A percentile compares a stretch with the other conserved stretches of the same genome.
These are phyloP conservation scores for Platanus orientalis DNA, from an alignment of 164 flowering plant species.

Conservation along the genomic window DNA sequence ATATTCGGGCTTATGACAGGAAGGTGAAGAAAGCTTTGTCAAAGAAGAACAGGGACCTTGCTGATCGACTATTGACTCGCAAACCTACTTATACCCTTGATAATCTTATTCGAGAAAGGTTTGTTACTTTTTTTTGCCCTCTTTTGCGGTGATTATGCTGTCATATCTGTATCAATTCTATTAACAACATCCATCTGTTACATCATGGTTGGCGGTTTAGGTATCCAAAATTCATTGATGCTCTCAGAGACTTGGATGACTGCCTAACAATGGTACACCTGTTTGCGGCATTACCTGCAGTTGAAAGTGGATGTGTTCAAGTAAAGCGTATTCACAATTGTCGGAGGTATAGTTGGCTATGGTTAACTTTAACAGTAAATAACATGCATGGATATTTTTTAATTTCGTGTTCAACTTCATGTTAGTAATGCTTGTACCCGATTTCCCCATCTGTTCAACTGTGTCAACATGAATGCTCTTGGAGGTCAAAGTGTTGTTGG, in stretches of 20 bases:
- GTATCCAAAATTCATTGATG: slow-evolving; percentile 84
- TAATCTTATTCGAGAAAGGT: slow-evolving; percentile 74
- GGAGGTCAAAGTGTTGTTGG: too few relatives aligned
- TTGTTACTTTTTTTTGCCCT: slow-evolving; percentile 3
- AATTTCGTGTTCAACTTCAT: too few relatives aligned
- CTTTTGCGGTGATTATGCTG: neutral
- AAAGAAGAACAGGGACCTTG: slow-evolving; percentile 65
- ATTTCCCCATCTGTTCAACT: too few relatives aligned
- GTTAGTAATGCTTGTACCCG: too few relatives aligned
- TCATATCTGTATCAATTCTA: neutral
- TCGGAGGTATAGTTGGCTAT: slow-evolving; percentile 49
- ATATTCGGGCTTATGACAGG: slow-evolving; percentile 52
- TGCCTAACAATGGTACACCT: slow-evolving; percentile 90
- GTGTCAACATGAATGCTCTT: too few relatives aligned
- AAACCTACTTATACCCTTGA: slow-evolving; percentile 58
- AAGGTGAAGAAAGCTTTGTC: slow-evolving; percentile 70
- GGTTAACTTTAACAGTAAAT: neutral
- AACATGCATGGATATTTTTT: too few relatives aligned
- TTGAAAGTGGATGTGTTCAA: slow-evolving; percentile 54
- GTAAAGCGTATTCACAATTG: slow-evolving; percentile 73
- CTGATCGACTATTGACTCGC: slow-evolving; percentile 39
- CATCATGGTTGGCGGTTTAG: slow-evolving; percentile 29
- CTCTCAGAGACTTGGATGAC: slow-evolving; percentile 91
- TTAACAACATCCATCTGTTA: neutral
- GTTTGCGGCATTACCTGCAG: slow-evolving; percentile 84